Base-by-base conservation (phyloP, 345 rosid species). In the Syzygium grande region DNA sequence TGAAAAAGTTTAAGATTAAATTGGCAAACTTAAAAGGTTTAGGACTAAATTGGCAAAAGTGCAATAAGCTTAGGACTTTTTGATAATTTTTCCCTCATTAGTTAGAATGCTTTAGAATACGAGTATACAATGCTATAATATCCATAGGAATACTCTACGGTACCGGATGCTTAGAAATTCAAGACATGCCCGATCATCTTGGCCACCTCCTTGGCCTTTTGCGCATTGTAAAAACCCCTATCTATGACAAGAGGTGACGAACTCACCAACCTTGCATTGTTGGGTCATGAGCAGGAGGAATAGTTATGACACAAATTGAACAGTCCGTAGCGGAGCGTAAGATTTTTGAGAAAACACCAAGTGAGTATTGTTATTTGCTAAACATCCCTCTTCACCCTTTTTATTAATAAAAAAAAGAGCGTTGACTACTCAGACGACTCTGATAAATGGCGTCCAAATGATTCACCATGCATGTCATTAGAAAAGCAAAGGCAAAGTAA, bases 261-360 rank as follows among this genome's bases (percentile, higher is more conserved):
- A 22, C 79, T 68, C 1, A 2, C 12, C 12, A 34, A 16, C 19
- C 21, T 30, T 12, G 38, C 0, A 34, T 68, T 68, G 17, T 65
- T 17, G 23, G 11, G 43, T 30, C 13, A 30, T 34, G 12, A 68
- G 34, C 8, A 30, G 1, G 4, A 68, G 12, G 38, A 61, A 9
- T 13, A n/a, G 0, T 6, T 61, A 61, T 17, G 23, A 9, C 46
- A 68, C 46, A 34, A 15, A 68, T 17, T 7, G 0, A 65, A 30
- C 4, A 65, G 30, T 30, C 1, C 0, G 1, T 16, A 17, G 11
- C 2, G 7, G 7, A 68, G 23, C 1, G 6, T 0, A 23, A 68
- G 0, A 30, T 6, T 68, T 6, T 34, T 68, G 46, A 68, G 11
- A 34, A 68, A 68, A 68, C 6, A 3, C 9, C 34, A 34, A 61